Percentiles rank a stretch among this genome's conserved stretches.
Evolutionary conservation across 2,329 filamentous ascomycete genomes (phyloP).

Genomic region (Parafenestella ontariensis): DNA sequence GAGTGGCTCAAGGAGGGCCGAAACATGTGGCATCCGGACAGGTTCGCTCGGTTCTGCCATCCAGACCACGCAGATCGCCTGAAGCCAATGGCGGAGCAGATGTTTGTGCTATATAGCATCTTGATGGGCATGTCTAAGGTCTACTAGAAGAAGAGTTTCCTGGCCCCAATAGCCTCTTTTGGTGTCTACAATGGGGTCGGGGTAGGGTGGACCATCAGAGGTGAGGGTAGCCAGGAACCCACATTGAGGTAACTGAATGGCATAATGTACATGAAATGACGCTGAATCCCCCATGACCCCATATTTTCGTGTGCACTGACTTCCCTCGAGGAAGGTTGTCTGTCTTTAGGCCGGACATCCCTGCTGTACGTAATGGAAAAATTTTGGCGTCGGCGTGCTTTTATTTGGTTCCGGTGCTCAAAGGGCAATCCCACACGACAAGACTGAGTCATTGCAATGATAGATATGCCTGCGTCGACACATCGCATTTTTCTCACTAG

Average conservation of each 20-base stretch:
- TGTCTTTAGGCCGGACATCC: conserved; percentile 14
- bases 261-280: background rate
- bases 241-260: background rate
- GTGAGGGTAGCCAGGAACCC: background rate
- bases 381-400: conserved; percentile 31
- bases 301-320: background rate
- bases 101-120: conserved; percentile 40
- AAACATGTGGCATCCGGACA: conserved; percentile 44
- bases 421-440: conserved; percentile 10
- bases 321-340: background rate
- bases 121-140: conserved; percentile 30
- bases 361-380: conserved; percentile 31
- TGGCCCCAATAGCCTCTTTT: background rate
- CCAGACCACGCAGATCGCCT: conserved; percentile 25
- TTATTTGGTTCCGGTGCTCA: conserved; percentile 13
- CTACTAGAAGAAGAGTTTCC: background rate
- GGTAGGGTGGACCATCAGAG: no score
- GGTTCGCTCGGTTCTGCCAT: conserved; percentile 37
- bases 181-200: background rate
- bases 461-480: conserved; percentile 20
- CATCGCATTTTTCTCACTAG: conserved; percentile 26
- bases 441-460: conserved; percentile 26
- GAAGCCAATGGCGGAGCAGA: conserved; percentile 30
- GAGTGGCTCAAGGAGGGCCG: conserved; percentile 38
- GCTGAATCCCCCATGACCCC: background rate